Evolutionary conservation across 2,329 filamentous ascomycete genomes (phyloP).

Genomic region (Laburnicola sp.): DNA sequence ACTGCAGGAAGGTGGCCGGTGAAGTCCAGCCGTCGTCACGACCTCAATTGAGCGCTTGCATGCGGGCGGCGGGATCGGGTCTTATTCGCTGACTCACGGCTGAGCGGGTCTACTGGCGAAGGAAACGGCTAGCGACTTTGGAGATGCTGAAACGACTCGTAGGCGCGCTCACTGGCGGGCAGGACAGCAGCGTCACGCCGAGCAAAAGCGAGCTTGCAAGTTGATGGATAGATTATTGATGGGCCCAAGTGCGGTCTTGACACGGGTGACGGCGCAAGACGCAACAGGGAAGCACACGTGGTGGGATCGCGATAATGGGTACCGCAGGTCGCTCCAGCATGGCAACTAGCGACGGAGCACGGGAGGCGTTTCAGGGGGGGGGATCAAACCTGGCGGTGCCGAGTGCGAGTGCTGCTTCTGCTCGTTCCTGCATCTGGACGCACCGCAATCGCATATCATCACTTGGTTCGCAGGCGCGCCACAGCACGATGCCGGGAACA

Average conservation of each 20-base stretch:
- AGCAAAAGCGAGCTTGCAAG: conserved; percentile 9
- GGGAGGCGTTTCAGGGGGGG: conserved; percentile 41
- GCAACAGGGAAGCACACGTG: conserved; percentile 1
- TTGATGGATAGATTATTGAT: too few species aligned
- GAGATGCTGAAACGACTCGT: conserved; percentile 39
- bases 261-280: background rate
- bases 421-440: conserved; percentile 43
- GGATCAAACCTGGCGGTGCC: conserved; percentile 45
- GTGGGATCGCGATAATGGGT: too few species aligned
- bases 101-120: conserved; percentile 15
- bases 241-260: conserved; percentile 1
- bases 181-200: conserved; percentile 36
- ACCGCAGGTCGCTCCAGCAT: too few species aligned
- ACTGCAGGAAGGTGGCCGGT: conserved; percentile 36
- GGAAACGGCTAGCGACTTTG: conserved; percentile 25
- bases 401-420: conserved; percentile 37
- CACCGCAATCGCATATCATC: conserved; percentile 18
- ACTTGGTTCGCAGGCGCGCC: conserved; percentile 27
- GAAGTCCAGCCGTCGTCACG: conserved; percentile 23
- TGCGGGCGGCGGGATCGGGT: conserved; percentile 20
- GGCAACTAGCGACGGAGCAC: conserved; percentile 1
- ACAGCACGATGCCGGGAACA: conserved; percentile 23
- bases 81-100: conserved; percentile 35
- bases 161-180: conserved; percentile 31
- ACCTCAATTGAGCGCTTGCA: conserved; percentile 35